These are phyloP conservation scores for Purshia tridentata DNA, from an alignment of 306 rosid genomes.

Conservation along the genomic window DNA sequence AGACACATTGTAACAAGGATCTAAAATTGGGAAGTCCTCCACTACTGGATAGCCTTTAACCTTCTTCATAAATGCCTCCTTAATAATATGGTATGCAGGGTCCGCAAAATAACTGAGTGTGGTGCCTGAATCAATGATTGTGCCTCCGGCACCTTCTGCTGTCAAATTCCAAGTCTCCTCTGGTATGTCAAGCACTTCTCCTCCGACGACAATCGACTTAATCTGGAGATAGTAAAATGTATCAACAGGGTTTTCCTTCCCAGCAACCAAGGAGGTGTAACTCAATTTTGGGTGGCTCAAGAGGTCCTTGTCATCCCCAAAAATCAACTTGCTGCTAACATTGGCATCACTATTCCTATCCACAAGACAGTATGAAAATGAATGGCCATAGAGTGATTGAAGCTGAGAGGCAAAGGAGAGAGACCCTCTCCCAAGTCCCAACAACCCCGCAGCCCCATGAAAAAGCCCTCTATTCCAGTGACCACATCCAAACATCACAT, in stretches of 20 bases:
- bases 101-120: constrained; percentile 90
- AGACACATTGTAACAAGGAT: constrained; percentile 93
- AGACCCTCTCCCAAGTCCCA: constrained; percentile 90
- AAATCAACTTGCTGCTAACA: constrained; percentile 82
- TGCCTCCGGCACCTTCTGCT: constrained; percentile 76
- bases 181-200: constrained; percentile 61
- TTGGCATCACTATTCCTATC: constrained; percentile 73
- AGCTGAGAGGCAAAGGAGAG: constrained; percentile 93
- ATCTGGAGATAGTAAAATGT: constrained; percentile 85
- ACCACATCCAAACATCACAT: constrained; percentile 96
- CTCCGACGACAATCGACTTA: constrained; percentile 68
- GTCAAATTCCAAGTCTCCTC: constrained; percentile 70
- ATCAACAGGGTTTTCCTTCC: constrained; percentile 67
- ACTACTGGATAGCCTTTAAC: constrained; percentile 56
- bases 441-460: constrained; percentile 91
- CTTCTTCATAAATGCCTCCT: constrained; percentile 58
- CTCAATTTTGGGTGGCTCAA: constrained; percentile 62
- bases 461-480: constrained; percentile 99
- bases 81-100: constrained; percentile 70
- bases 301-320: constrained; percentile 74
- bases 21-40: constrained; percentile 59
- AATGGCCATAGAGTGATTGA: constrained; percentile 87
- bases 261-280: constrained; percentile 71
- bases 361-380: constrained; percentile 92
- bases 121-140: constrained; percentile 94